Evolutionary conservation across 2,329 filamentous ascomycete genomes (phyloP), one percentile per base, ranked within the genome.

Genomic region (Fusarium nelsonii): DNA sequence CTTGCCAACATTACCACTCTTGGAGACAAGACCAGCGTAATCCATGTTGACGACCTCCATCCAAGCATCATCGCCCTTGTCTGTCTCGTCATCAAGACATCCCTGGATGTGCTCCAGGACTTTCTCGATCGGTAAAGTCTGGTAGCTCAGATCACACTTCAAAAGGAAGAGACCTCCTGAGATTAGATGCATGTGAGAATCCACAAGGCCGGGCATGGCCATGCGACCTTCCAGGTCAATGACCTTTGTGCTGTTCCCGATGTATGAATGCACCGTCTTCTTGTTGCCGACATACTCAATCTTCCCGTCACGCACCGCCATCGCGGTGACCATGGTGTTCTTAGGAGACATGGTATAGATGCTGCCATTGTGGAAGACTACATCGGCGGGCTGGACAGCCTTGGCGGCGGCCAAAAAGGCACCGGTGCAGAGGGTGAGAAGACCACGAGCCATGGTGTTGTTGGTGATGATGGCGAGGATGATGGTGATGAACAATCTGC

Each of bases 171-270:
- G 55, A 4, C 74, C 74, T 7, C 74, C 74, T 0, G 69, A 69
- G 0, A 73, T 23, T 18, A 73, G 34, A 34, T 76, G 74, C 72
- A 76, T 76, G 46, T 76, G 74, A 1, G 74, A 73, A 14, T 76
- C 74, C 12, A 76, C 60, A 39, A 76, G 64, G 8, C 74, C 74
- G 6, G 74, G 74, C 74, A 76, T 76, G n/a, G 70, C 73, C 74
- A 76, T 75, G 34, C 69, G 71, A 12, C 74, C 74, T 18, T 74
- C 39, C 12, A 75, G 74, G 39, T 75, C 65, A 23, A 76, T 49
- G 5, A 76, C 67, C 10, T 66, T 68, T 28, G 74, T 76, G 8
- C 68, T 54, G 8, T 65, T 63, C 14, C 73, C 74, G 30, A 76
- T 73, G n/a, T 69, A 74, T 1, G 51, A 40, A 32, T 69, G 63